Percentiles rank a stretch among this genome's conserved stretches.
Evolutionary conservation across 2,329 filamentous ascomycete species (phyloP).

Genomic region (Hymenotorrendiella dingleyae): DNA sequence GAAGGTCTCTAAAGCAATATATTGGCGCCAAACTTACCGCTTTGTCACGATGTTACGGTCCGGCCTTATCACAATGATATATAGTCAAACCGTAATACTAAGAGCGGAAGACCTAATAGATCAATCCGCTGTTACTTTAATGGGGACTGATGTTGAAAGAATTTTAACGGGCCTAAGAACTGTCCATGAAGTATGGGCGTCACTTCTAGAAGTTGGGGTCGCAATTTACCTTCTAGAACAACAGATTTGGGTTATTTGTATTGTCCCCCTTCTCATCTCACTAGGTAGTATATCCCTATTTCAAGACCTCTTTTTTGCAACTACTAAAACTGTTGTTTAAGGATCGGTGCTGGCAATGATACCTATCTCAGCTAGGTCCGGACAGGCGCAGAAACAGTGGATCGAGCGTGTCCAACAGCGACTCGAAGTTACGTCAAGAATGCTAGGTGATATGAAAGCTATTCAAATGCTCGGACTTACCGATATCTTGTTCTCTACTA

Average conservation of each 20-base stretch:
- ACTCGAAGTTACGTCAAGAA: constrained; percentile 10
- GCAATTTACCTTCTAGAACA: constrained; percentile 32
- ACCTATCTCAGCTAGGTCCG: neutral
- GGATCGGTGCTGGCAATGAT: too few relatives aligned
- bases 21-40: constrained; percentile 8
- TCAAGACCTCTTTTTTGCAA: too few relatives aligned
- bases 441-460: constrained; percentile 22
- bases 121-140: constrained; percentile 33
- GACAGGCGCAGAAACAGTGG: constrained; percentile 7
- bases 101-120: constrained; percentile 28
- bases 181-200: constrained; percentile 35
- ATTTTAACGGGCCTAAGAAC: constrained; percentile 23
- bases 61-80: constrained; percentile 5
- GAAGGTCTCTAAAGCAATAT: constrained; percentile 2
- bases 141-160: constrained; percentile 34
- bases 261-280: too few relatives aligned
- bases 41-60: constrained; percentile 7
- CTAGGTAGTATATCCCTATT: too few relatives aligned
- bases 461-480: constrained; percentile 28
- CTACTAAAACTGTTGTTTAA: too few relatives aligned
- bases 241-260: too few relatives aligned
- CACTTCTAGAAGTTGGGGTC: constrained; percentile 33
- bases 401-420: constrained; percentile 8
- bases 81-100: neutral
- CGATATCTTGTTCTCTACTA: constrained; percentile 25